Evolutionary conservation across 2,329 filamentous ascomycete genomes (phyloP).

Genomic region (Chalaropsis thielavioides): DNA sequence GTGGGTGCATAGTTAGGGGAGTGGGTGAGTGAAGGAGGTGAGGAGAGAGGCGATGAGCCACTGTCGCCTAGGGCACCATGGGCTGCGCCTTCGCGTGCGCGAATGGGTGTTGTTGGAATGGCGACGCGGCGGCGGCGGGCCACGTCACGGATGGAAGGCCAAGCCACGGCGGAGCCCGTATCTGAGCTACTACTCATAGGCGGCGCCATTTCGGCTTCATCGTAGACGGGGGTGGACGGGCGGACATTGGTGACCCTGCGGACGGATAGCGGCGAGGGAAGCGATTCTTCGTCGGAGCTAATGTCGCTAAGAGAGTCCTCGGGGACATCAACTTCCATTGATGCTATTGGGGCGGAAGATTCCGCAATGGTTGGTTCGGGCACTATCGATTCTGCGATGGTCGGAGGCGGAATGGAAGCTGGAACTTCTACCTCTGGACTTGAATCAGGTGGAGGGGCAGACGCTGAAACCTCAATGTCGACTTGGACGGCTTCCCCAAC

Average conservation of each 20-base stretch:
- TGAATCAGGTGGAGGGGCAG: neutral
- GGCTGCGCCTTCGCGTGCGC: conserved; percentile 19
- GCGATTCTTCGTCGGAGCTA: conserved; percentile 12
- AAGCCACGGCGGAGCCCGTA: conserved; percentile 31
- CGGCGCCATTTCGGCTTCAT: conserved; percentile 36
- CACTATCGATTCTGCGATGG: neutral
- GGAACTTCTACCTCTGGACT: conserved; percentile 14
- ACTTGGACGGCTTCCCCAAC: neutral
- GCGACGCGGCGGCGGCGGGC: conserved; percentile 32
- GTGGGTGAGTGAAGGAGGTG: conserved; percentile 51
- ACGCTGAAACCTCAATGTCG: conserved; percentile 16
- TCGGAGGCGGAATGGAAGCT: conserved; percentile 13
- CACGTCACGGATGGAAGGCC: conserved; percentile 39
- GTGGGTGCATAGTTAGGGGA: conserved; percentile 40
- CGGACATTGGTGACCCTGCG: conserved; percentile 22
- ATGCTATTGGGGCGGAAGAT: conserved; percentile 1
- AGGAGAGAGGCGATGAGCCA: conserved; percentile 42
- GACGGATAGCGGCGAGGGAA: conserved; percentile 26
- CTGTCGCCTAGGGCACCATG: conserved; percentile 20
- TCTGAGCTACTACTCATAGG: conserved; percentile 36
- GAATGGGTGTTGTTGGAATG: conserved; percentile 27
- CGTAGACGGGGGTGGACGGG: conserved; percentile 30
- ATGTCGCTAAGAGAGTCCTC: conserved; percentile 23
- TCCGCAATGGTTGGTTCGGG: neutral
- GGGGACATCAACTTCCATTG: conserved; percentile 10